phyloP scores from a whole-genome alignment of 305 asterid genomes.

The Fraxinus paxiana region DNA sequence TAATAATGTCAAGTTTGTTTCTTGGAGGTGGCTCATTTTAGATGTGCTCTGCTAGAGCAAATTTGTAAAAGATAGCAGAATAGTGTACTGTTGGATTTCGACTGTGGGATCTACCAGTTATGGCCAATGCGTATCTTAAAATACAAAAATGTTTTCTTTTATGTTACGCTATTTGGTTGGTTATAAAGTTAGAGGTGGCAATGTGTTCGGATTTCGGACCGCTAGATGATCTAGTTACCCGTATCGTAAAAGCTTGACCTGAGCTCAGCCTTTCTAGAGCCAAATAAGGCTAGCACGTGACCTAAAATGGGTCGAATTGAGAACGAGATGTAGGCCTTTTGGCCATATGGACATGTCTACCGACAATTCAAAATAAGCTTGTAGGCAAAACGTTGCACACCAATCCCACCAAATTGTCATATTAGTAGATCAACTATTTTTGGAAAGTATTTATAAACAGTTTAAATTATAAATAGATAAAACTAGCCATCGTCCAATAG shows the following conservation, averaged over 20 bases:
- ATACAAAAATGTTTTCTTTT: background rate
- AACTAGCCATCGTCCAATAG: background rate
- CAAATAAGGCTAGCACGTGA: background rate
- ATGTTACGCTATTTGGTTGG: background rate
- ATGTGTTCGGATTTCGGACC: background rate
- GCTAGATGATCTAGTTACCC: background rate
- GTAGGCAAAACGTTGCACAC: background rate
- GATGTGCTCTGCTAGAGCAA: background rate
- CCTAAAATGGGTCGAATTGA: background rate
- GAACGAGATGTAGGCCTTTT: background rate
- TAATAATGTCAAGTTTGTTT: background rate
- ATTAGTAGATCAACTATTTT: too few species aligned
- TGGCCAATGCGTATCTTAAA: background rate
- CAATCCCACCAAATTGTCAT: background rate
- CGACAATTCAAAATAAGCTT: background rate
- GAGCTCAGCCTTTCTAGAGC: background rate
- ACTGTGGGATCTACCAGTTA: background rate
- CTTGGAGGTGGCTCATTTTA: background rate
- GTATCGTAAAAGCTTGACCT: background rate
- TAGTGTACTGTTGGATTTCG: background rate
- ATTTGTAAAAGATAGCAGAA: background rate
- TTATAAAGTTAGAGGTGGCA: background rate
- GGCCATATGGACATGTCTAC: background rate
- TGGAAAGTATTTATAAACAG: too few species aligned
- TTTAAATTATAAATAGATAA: too few species aligned